phyloP scores from a whole-genome alignment of 192 early-diverging fungal genomes.

The Backusella australiensis region DNA sequence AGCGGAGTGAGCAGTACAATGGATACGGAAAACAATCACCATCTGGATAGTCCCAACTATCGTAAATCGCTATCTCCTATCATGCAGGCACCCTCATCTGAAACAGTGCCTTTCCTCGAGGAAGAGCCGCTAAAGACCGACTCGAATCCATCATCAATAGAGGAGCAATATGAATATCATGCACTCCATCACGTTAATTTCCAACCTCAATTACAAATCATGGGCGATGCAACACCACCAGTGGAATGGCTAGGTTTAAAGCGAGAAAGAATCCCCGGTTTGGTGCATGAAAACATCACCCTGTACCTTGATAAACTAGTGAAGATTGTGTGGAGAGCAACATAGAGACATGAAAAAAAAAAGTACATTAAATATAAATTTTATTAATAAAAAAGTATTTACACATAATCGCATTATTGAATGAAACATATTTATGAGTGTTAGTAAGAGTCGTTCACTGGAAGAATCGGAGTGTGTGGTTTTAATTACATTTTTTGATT shows the following conservation, averaged over 20 bases:
- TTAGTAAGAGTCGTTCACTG: too few species aligned
- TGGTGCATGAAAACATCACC: conserved; percentile 44
- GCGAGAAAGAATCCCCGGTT: conserved; percentile 41
- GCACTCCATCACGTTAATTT: conserved; percentile 31
- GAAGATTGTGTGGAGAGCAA: conserved; percentile 13
- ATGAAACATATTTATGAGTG: not conserved
- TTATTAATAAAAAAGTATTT: not conserved
- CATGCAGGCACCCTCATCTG: not conserved
- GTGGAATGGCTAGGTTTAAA: conserved; percentile 52
- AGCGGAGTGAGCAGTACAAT: not conserved
- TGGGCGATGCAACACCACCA: conserved; percentile 53
- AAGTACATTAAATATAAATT: not conserved
- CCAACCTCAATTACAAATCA: conserved; percentile 43
- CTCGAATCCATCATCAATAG: not conserved
- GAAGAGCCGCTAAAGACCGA: not conserved
- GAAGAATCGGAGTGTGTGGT: not conserved
- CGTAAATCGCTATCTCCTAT: not conserved
- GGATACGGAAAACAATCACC: not conserved
- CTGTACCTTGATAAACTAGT: conserved; percentile 42
- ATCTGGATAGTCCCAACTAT: not conserved
- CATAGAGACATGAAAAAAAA: not conserved
- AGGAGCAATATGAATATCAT: conserved; percentile 9
- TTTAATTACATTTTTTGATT: not conserved
- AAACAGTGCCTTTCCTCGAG: not conserved
- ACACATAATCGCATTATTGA: not conserved